These are phyloP conservation scores for Nepenthes mirabilis DNA, from an alignment of 148 eudicot genomes.

Conservation along the genomic window DNA sequence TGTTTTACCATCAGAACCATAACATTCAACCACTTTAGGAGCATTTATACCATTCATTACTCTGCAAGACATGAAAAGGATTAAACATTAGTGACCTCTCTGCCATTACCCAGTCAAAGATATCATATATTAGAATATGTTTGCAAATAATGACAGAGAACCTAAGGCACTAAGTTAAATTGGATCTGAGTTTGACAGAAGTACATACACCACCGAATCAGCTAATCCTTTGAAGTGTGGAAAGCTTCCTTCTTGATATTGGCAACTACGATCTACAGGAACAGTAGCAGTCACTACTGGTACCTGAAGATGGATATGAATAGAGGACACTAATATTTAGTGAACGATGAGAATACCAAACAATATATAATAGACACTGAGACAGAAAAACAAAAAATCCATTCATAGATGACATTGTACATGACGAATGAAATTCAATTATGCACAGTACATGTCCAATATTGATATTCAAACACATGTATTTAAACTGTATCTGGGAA, in stretches of 20 bases:
- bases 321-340: background rate
- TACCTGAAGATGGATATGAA: conserved; percentile 40
- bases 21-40: conserved; percentile 93
- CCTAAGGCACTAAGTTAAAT: background rate
- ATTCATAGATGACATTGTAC: too few species aligned
- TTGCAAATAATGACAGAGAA: background rate
- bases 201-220: conserved; percentile 78
- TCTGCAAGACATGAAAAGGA: conserved; percentile 24
- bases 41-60: conserved; percentile 99
- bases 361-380: background rate
- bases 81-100: background rate
- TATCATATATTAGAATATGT: background rate
- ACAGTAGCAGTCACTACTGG: conserved; percentile 86
- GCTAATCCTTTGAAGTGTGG: conserved; percentile 90
- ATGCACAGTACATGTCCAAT: too few species aligned
- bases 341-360: too few species aligned
- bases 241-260: conserved; percentile 72
- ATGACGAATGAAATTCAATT: too few species aligned
- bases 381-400: background rate
- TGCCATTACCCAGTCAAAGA: background rate
- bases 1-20: conserved; percentile 87
- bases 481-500: too few species aligned
- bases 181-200: background rate
- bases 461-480: too few species aligned
- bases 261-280: conserved; percentile 73